Evolutionary conservation across 495 filamentous ascomycete genomes (phyloP), one percentile per base, ranked within the genome.

Genomic region (Letharia columbiana): DNA sequence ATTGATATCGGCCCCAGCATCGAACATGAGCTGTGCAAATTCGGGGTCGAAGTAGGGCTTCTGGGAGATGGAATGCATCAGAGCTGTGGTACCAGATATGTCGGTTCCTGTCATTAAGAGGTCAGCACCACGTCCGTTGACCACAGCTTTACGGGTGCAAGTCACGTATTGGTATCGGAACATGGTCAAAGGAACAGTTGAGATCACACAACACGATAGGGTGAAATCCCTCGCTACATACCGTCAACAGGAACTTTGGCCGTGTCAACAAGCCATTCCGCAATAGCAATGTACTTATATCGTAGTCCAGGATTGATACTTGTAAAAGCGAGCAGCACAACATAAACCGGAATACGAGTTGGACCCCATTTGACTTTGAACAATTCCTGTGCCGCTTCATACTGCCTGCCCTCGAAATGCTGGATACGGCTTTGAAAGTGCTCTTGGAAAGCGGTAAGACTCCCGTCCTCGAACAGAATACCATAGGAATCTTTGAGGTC

Each of bases 351-450:
- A 35, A 18, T 35, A 33, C 52, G 52, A 12, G 31, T 56, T 33
- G 52, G 28, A 56, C 52, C 52, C 52, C 52, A 56, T 35, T 18
- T 56, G 31, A 56, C 11, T 15, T 18, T 56, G 52, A 56, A 56
- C 52, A 56, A 35, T 18, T 56, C 52, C 52, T 56, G 52, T 11
- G 52, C 52, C 18, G 52, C 52, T 56, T 56, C 52, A 18, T 56
- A 8, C 31, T 15, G 52, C 18, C 8, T 56, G 4, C 52, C 52
- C 12, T 56, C 52, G 15, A 56, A 56, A 56, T 56, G 17, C 31
- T 56, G 11, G 31, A 56, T 28, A 35, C 52, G 52, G 4, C 52
- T 31, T 35, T 56, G 11, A 8, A 56, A 56, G 15, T 56, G 52
- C 31, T 56, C 52, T 7, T 56, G 12, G 31, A 56, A 56, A 35